Evolutionary conservation across 1,284 basidiomycete genomes (phyloP).

Genomic region (Cryptococcus sp.): DNA sequence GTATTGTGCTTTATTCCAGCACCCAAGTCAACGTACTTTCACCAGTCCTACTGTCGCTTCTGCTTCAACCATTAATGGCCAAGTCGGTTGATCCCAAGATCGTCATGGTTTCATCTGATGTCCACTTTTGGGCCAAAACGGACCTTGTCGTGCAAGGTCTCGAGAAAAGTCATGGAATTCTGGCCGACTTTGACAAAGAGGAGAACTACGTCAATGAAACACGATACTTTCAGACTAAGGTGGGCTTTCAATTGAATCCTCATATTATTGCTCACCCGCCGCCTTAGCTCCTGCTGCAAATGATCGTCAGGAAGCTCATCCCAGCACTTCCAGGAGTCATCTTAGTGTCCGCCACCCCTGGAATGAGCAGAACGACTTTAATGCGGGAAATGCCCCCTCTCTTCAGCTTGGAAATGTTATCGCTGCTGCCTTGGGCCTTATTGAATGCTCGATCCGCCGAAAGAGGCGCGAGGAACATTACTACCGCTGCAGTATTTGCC

Average conservation of each 20-base stretch:
- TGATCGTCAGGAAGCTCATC: slow-evolving; percentile 19
- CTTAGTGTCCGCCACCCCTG: slow-evolving; percentile 21
- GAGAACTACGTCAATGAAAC: slow-evolving; percentile 3
- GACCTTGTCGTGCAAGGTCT: slow-evolving; percentile 4
- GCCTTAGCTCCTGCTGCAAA: slow-evolving; percentile 28
- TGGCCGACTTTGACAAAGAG: slow-evolving; percentile 13
- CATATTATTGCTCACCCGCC: neutral
- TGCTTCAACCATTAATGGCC: slow-evolving; percentile 19
- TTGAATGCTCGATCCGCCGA: slow-evolving; percentile 5
- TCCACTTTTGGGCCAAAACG: slow-evolving; percentile 9
- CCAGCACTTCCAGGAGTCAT: slow-evolving; percentile 8
- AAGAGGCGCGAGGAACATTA: slow-evolving; percentile 12
- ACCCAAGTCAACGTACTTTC: slow-evolving; percentile 26
- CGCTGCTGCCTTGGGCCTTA: slow-evolving; percentile 1
- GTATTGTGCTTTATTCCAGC: slow-evolving; percentile 1
- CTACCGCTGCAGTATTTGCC: slow-evolving; percentile 7
- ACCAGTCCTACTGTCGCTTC: slow-evolving; percentile 22
- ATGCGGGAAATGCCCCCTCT: slow-evolving; percentile 11
- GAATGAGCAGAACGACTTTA: slow-evolving; percentile 19
- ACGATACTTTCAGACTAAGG: slow-evolving; percentile 26
- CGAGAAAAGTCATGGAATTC: slow-evolving; percentile 1
- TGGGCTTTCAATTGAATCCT: no score
- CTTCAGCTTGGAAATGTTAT: neutral
- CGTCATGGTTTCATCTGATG: slow-evolving; percentile 18
- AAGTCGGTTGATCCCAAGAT: slow-evolving; percentile 9